These are phyloP conservation scores for Neurospora tetrasperma DNA, from an alignment of 495 filamentous ascomycete genomes.

Conservation along the genomic window DNA sequence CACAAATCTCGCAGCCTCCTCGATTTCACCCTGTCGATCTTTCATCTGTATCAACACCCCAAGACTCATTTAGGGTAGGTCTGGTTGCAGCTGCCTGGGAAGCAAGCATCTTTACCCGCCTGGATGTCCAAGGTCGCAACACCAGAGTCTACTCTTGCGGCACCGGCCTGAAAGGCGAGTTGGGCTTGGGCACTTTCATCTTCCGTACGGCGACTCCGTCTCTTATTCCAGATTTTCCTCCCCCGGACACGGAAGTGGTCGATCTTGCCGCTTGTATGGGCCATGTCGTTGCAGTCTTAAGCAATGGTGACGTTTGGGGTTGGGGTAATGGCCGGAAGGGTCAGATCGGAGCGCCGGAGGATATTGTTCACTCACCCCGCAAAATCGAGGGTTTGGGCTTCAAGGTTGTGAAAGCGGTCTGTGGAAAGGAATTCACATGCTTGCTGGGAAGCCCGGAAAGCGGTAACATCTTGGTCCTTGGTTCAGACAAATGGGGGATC, in stretches of 20 bases:
- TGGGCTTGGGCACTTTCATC: conserved; percentile 47
- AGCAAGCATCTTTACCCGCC: conserved; percentile 47
- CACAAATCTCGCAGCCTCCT: conserved; percentile 1
- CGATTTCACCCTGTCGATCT: conserved; percentile 15
- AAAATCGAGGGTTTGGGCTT: conserved; percentile 49
- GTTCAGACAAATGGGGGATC: conserved; percentile 60
- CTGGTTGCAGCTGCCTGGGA: conserved; percentile 67
- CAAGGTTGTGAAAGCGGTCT: conserved; percentile 49
- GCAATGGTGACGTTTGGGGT: conserved; percentile 68
- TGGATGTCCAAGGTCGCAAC: conserved; percentile 24
- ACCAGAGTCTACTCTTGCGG: conserved; percentile 52
- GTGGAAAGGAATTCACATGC: conserved; percentile 75
- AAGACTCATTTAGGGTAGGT: conserved; percentile 11
- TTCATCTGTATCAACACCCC: conserved; percentile 8
- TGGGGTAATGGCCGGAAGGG: conserved; percentile 84
- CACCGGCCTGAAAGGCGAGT: conserved; percentile 55
- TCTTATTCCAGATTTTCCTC: conserved; percentile 52
- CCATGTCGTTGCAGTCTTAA: conserved; percentile 64
- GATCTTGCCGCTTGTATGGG: conserved; percentile 61
- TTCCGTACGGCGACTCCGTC: conserved; percentile 16
- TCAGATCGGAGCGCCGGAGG: conserved; percentile 52
- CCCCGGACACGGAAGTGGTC: conserved; percentile 35
- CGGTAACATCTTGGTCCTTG: conserved; percentile 52
- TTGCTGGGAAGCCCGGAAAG: conserved; percentile 42
- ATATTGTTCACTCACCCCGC: conserved; percentile 45